Base-by-base conservation (phyloP, 2,329 filamentous ascomycete species). In the Phyllosticta ampelicida region DNA sequence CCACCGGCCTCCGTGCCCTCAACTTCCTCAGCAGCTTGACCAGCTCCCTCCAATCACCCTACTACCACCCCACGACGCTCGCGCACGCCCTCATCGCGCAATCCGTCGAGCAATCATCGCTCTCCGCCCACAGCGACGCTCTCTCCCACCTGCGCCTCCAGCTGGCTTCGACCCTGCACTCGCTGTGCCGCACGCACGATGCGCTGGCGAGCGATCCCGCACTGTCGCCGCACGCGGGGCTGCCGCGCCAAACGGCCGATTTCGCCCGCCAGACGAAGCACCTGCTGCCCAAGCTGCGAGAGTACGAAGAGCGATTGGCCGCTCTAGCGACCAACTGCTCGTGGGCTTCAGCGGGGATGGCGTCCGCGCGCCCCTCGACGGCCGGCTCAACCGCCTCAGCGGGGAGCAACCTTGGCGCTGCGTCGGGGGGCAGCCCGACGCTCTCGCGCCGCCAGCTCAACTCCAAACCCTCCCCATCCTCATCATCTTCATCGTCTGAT, bases 171-270 rank as follows among this genome's bases (percentile, higher is more conserved):
- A 69, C 71, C 48, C 67, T 73, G 18, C 54, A 63, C 0, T 54
- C 66, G 11, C 65, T 74, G 2, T 65, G 65, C 19, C 59, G 62
- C 9, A 68, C 70, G 29, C 66, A 74, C 30, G 57, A 61, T 13
- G 58, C 65, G n/a, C 61, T 74, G 1, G 64, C 66, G 55, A 62
- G 61, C 9, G 64, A 68, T 11, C 68, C 70, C 5, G 66, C 66
- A 0, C 75, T 77, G 62, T 60, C 67, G n/a, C 63, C 80, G 16
- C 79, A 81, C 0, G 72, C 83, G 0, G 66, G 81, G 0, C 73
- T 91, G 3, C 80, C 83, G 10, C 83, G 83, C 63, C 80, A 86
- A 63, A 92, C 90, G n/a, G 77, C 85, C 3, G 86, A 94, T 54
- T 82, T 87, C 72, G 83, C 85, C 62, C 83, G 87, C 57, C 83